Evolutionary conservation across 2,329 filamentous ascomycete species (phyloP).

Genomic region (Colletotrichum chrysophilum): DNA sequence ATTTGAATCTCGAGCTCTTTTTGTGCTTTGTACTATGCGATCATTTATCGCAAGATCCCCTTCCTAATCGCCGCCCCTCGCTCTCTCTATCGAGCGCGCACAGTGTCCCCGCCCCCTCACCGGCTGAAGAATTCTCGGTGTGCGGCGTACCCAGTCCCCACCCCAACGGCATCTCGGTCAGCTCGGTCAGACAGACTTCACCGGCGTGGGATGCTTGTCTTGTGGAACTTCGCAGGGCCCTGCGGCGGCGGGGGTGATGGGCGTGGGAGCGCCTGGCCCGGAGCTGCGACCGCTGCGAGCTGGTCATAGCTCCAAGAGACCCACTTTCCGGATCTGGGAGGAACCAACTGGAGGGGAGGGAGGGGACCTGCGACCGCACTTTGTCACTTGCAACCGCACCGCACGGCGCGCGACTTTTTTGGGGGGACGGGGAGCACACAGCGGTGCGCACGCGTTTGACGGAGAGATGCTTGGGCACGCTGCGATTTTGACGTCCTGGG

Average conservation of each 20-base stretch:
- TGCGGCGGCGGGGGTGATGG: not conserved
- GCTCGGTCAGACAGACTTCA: not conserved
- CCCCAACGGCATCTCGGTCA: not conserved
- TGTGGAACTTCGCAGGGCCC: not conserved
- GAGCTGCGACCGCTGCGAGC: not conserved
- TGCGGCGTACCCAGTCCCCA: not conserved
- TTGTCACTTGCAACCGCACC: not conserved
- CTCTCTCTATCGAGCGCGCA: too few species aligned
- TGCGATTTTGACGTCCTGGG: not conserved
- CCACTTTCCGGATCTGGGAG: constrained; percentile 20
- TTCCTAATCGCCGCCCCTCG: too few species aligned
- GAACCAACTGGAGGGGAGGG: not conserved
- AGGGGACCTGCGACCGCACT: not conserved
- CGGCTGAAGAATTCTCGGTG: not conserved
- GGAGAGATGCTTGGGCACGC: not conserved
- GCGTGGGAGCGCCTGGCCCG: not conserved
- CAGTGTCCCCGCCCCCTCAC: not conserved
- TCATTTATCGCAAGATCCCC: too few species aligned
- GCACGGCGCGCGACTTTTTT: not conserved
- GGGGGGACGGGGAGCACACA: not conserved
- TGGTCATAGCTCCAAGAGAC: constrained; percentile 15
- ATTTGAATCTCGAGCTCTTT: not conserved
- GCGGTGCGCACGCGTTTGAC: not conserved
- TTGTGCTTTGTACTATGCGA: too few species aligned
- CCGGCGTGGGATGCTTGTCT: not conserved